These are phyloP conservation scores for Triticum urartu DNA, from an alignment of 176 grass and related monocot species.

Conservation along the genomic window DNA sequence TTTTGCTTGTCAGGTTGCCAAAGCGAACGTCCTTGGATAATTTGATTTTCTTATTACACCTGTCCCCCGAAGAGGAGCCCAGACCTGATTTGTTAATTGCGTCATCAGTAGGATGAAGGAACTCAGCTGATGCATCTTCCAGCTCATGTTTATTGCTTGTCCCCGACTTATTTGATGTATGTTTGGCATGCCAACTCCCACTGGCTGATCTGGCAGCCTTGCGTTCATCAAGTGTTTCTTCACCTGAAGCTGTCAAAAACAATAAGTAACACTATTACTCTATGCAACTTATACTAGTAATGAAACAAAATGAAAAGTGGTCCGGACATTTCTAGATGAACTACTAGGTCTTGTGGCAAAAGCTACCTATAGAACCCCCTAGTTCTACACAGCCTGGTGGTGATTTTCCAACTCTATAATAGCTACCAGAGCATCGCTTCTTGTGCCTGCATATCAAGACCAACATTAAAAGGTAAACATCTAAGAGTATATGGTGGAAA, in stretches of 20 bases:
- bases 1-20: not conserved
- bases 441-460: slow-evolving; percentile 51
- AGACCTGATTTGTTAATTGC: slow-evolving; percentile 22
- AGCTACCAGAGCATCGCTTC: slow-evolving; percentile 40
- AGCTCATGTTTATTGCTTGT: slow-evolving; percentile 30
- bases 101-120: slow-evolving; percentile 6
- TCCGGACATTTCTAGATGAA: slow-evolving; percentile 35
- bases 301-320: slow-evolving; percentile 2
- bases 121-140: slow-evolving; percentile 26
- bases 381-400: not conserved
- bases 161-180: slow-evolving; percentile 25
- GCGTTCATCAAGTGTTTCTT: slow-evolving; percentile 30
- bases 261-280: slow-evolving; percentile 14
- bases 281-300: slow-evolving; percentile 3
- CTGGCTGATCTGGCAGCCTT: slow-evolving; percentile 25
- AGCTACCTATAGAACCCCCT: slow-evolving; percentile 46
- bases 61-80: slow-evolving; percentile 27
- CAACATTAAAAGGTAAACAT: slow-evolving; percentile 26
- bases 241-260: slow-evolving; percentile 33
- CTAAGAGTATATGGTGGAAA: slow-evolving; percentile 9
- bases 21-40: slow-evolving; percentile 27
- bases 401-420: slow-evolving; percentile 41
- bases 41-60: slow-evolving; percentile 46
- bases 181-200: slow-evolving; percentile 12
- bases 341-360: not conserved